Base-by-base conservation (phyloP, 148 eudicot species). In the Euryodendron excelsum region DNA sequence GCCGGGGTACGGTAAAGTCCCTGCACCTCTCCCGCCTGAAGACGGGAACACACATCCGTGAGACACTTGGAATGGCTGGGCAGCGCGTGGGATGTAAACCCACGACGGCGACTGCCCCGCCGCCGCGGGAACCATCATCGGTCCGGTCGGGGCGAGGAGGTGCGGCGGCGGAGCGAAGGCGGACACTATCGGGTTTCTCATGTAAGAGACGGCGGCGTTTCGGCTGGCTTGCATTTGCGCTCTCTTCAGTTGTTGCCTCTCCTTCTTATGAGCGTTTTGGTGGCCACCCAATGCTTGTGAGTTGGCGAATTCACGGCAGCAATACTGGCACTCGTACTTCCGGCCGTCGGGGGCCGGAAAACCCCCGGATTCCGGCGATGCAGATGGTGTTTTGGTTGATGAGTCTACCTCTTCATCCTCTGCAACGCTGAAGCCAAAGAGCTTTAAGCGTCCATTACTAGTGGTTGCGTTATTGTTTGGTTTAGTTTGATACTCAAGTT, bases 261-360 rank as follows among this genome's bases (percentile, higher is more conserved):
- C 98, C 71, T 94, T 94, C 37, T 94, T 94, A 83, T 94, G 98
- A 15, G 98, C 98, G 83, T 94, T 94, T 55, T 94, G 98, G 80
- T 94, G 98, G 8, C 98, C 98, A 14, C 98, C 98, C 20, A 94
- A 62, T 1, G 98, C 98, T 69, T 94, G 98, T 0, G 98, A 94
- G 87, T 94, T 94, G 15, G 92, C 93, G 74, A 94, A 94, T 81
- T 92, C 95, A 0, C 98, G 81, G 80, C 86, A 87, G 64, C 98
- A 94, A 62, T 94, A 92, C 69, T 92, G 98, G 73, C 98, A 94
- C 92, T 91, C 97, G 85, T 89, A 94, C 50, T 87, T 90, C 18
- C 97, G 84, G 79, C 81, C 85, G 11, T 85, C 90, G 62, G 87
- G 0, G 14, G 88, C 33, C n/a, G 82, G 79, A 12, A 76, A 76